phyloP scores from a whole-genome alignment of 1,284 basidiomycete species.

The Mrakiaceae sp. region DNA sequence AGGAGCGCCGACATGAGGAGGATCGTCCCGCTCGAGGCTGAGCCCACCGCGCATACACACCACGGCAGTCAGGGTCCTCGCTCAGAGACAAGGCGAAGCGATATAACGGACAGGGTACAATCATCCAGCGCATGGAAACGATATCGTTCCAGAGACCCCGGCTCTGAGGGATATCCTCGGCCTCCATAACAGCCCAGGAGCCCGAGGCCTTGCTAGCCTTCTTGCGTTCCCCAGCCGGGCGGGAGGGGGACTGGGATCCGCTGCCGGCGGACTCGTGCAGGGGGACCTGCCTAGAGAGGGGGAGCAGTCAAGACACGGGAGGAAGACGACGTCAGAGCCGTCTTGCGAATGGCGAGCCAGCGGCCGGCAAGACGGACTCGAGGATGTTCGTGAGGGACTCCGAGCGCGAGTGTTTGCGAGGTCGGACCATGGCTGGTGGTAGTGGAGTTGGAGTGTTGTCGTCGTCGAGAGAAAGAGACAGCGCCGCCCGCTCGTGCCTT shows the following conservation, averaged over 20 bases:
- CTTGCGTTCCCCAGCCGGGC: neutral
- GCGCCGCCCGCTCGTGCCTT: too few relatives aligned
- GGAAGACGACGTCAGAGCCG: neutral
- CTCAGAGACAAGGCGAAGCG: neutral
- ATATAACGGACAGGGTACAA: slow-evolving; percentile 51
- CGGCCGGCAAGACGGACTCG: neutral
- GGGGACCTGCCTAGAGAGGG: neutral
- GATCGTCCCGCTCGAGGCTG: slow-evolving; percentile 30
- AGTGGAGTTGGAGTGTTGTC: too few relatives aligned
- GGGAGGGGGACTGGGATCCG: neutral
- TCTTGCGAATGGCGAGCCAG: neutral
- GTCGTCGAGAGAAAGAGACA: too few relatives aligned
- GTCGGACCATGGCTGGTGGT: neutral
- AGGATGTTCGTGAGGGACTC: neutral
- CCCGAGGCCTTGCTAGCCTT: neutral
- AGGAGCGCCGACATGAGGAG: slow-evolving; percentile 60
- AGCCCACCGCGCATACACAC: slow-evolving; percentile 34
- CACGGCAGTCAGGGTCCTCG: slow-evolving; percentile 35
- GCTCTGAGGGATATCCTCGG: slow-evolving; percentile 25
- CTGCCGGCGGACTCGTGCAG: neutral
- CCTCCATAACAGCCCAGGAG: slow-evolving; percentile 9
- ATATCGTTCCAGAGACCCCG: slow-evolving; percentile 42
- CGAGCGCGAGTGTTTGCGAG: slow-evolving; percentile 4
- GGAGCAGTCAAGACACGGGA: neutral
- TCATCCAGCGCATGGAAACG: slow-evolving; percentile 54